Conservation (phyloP, 2,329 filamentous ascomycete genomes). For the Calonectria naviculata region DNA sequence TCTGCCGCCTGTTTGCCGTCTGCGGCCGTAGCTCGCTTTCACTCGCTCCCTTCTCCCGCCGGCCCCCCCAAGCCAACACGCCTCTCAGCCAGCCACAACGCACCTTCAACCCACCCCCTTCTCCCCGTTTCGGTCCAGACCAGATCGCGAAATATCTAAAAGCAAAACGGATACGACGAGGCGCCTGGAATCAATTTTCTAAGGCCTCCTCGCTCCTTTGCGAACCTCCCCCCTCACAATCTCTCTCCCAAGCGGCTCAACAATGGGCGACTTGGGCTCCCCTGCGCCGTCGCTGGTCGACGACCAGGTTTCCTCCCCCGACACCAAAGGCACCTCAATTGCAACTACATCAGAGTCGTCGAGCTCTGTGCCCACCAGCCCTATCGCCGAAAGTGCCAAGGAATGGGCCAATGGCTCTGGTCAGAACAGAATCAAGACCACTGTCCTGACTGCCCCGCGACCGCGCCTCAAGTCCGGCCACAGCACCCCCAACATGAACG, state of each 20-base stretch:
- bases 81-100: conserved; percentile 14
- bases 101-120: conserved; percentile 2
- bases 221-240: background rate
- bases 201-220: background rate
- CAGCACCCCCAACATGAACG: conserved; percentile 60
- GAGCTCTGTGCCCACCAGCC: conserved; percentile 18
- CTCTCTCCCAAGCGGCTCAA: conserved; percentile 20
- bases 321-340: conserved; percentile 20
- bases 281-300: conserved; percentile 42
- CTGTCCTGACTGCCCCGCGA: conserved; percentile 33
- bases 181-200: background rate
- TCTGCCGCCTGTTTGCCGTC: background rate
- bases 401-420: background rate
- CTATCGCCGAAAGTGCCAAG: conserved; percentile 1
- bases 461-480: conserved; percentile 45
- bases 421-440: conserved; percentile 28
- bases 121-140: background rate
- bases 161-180: conserved; percentile 14
- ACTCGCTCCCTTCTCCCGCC: conserved; percentile 11
- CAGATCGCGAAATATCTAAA: conserved; percentile 12
- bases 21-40: background rate
- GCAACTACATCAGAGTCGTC: conserved; percentile 21
- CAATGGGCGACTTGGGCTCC: conserved; percentile 35
- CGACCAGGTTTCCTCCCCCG: conserved; percentile 30
- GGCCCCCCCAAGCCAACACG: conserved; percentile 5